Conservation (phyloP, 345 rosid species). For the Zanthoxylum bungeanum region DNA sequence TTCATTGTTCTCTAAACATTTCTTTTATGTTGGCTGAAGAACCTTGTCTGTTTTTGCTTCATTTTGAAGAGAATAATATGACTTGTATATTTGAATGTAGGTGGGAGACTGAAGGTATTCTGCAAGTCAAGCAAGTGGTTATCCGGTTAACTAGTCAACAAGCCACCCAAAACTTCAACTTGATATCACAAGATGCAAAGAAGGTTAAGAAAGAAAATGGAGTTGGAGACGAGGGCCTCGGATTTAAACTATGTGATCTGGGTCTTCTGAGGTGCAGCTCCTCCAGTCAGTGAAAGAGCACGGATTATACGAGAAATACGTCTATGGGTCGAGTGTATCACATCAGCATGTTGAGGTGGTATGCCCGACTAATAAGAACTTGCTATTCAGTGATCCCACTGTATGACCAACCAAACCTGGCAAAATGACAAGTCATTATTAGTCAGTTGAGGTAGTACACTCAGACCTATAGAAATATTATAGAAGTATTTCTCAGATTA, state of each 20-base stretch:
- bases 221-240: not conserved
- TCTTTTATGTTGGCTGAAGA: not conserved
- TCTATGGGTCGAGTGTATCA: no score
- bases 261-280: not conserved
- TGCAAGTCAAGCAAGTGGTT: not conserved
- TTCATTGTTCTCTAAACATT: not conserved
- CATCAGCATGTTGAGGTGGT: no score
- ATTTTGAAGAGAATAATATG: not conserved
- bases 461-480: no score
- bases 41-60: not conserved
- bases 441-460: no score
- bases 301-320: no score
- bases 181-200: not conserved
- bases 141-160: not conserved
- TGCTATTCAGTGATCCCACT: no score
- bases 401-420: no score
- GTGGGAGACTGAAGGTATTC: not conserved
- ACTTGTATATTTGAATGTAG: not conserved
- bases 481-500: no score
- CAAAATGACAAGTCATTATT: no score
- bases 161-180: not conserved
- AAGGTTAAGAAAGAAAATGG: not conserved
- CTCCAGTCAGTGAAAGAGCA: not conserved
- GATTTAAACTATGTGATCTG: not conserved
- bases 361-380: no score